Percentiles rank a stretch among this genome's conserved stretches.
These are phyloP conservation scores for Meredithiella fracta DNA, from an alignment of 2,329 filamentous ascomycete species.

Conservation along the genomic window DNA sequence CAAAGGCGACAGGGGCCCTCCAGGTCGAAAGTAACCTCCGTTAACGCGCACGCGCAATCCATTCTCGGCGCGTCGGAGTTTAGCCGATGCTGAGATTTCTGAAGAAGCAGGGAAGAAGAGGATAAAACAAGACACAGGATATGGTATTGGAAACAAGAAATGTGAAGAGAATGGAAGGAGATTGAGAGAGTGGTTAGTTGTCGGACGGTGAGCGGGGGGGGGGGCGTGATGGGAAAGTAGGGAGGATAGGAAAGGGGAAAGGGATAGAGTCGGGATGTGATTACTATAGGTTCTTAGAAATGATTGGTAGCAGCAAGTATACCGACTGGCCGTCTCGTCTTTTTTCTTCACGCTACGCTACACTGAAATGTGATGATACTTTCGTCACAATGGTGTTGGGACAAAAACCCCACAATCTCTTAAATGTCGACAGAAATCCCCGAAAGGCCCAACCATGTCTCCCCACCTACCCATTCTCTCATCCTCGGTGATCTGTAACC, in stretches of 20 bases:
- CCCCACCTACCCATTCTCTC: neutral
- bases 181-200: neutral
- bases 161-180: neutral
- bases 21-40: neutral
- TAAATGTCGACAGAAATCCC: neutral
- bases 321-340: neutral
- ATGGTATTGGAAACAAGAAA: neutral
- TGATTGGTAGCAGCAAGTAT: too few species aligned
- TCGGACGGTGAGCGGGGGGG: neutral
- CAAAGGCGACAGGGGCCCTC: neutral
- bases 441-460: neutral
- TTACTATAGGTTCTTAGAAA: too few species aligned
- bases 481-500: too few species aligned
- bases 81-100: neutral
- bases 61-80: neutral
- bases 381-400: neutral
- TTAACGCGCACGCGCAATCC: neutral
- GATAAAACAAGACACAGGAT: too few species aligned
- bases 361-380: neutral
- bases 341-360: neutral
- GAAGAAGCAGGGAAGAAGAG: too few species aligned
- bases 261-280: too few species aligned
- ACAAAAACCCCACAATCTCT: neutral
- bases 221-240: too few species aligned
- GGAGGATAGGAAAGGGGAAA: too few species aligned